These are phyloP conservation scores for Rubroboletus pulcherrimus DNA, from an alignment of 768 basidiomycete genomes.

Conservation along the genomic window DNA sequence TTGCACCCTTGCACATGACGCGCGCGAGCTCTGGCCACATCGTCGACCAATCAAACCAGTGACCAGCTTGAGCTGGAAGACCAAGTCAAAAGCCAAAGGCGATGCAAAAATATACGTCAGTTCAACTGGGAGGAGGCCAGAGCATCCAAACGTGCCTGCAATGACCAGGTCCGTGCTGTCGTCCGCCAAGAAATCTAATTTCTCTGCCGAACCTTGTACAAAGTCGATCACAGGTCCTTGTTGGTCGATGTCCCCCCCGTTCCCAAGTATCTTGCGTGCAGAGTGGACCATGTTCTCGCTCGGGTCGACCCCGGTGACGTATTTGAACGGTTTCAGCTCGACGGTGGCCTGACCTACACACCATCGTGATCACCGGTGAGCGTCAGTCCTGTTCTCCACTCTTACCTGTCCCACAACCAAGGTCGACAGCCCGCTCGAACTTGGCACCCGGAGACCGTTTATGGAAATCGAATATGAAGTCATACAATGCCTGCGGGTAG, in stretches of 20 bases:
- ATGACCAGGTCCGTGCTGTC: conserved; percentile 62
- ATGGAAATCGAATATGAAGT: conserved; percentile 60
- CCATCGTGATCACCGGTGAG: neutral
- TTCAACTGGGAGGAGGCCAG: neutral
- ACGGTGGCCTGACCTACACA: conserved; percentile 64
- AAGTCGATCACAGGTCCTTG: conserved; percentile 26
- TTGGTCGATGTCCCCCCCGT: conserved; percentile 5
- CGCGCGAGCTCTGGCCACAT: conserved; percentile 67
- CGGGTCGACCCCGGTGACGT: conserved; percentile 74
- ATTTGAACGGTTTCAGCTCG: conserved; percentile 50
- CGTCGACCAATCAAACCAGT: conserved; percentile 77
- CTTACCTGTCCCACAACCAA: conserved; percentile 79
- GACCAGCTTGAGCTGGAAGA: conserved; percentile 63
- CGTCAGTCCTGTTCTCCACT: neutral
- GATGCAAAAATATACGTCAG: neutral
- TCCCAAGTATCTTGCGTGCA: conserved; percentile 33
- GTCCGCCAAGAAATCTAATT: conserved; percentile 45
- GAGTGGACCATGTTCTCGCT: conserved; percentile 64
- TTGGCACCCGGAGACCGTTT: conserved; percentile 18
- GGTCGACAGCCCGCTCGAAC: conserved; percentile 63
- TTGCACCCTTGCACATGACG: conserved; percentile 58
- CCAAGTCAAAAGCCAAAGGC: neutral
- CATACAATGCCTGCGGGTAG: conserved; percentile 64
- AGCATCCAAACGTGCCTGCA: conserved; percentile 44
- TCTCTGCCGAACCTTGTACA: conserved; percentile 47